These are phyloP conservation scores for Cryptosporidium baileyi DNA, from an alignment of 169 alveolate species.

Conservation along the genomic window DNA sequence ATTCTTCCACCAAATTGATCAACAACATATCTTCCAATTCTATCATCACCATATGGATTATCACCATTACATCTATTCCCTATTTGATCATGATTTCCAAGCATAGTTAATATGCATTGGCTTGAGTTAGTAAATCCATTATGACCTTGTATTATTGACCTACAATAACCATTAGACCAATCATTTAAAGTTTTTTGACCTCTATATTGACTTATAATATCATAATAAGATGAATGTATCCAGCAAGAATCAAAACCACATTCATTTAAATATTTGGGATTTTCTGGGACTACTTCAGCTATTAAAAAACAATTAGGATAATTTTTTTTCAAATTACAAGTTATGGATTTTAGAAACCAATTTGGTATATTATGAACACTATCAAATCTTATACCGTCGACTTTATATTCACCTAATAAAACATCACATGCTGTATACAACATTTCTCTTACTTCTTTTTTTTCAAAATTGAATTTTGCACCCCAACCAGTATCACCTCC, in stretches of 20 bases:
- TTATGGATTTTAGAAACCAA: constrained; percentile 12
- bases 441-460: constrained; percentile 71
- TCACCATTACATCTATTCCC: constrained; percentile 71
- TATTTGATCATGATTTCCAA: constrained; percentile 75
- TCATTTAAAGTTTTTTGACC: constrained; percentile 34
- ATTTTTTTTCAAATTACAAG: constrained; percentile 3
- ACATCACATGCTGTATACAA: constrained; percentile 66
- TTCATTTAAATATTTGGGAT: constrained; percentile 61
- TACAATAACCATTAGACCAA: constrained; percentile 43
- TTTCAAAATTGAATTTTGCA: constrained; percentile 71
- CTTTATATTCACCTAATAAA: constrained; percentile 73
- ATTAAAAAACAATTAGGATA: constrained; percentile 63
- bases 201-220: constrained; percentile 45
- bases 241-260: constrained; percentile 75
- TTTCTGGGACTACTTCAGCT: constrained; percentile 76
- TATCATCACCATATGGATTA: constrained; percentile 54
- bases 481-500: constrained; percentile 80
- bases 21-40: constrained; percentile 68
- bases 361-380: constrained; percentile 73
- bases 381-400: constrained; percentile 74
- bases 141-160: constrained; percentile 52
- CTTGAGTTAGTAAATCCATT: constrained; percentile 68
- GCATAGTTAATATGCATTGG: constrained; percentile 71
- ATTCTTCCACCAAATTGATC: constrained; percentile 72
- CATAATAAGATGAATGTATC: constrained; percentile 75